Conservation (phyloP, 805 yeast genomes). For the Citeromyces nyonsensis region DNA sequence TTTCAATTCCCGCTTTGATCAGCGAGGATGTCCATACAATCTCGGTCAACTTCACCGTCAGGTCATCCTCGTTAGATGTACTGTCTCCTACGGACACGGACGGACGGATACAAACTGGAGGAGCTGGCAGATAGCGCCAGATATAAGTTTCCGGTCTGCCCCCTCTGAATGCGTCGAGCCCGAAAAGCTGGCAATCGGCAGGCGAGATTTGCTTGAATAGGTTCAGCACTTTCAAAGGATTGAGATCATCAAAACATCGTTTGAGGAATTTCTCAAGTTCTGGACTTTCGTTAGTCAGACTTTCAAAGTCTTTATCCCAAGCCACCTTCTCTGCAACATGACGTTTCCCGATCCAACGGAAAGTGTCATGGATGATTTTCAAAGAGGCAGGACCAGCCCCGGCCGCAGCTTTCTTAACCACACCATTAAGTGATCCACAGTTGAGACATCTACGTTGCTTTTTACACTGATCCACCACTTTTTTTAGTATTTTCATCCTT, state of each 20-base stretch:
- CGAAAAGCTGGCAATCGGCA: conserved; percentile 82
- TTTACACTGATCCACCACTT: conserved; percentile 81
- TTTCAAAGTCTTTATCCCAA: conserved; percentile 81
- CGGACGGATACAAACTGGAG: conserved; percentile 97
- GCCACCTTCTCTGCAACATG: conserved; percentile 67
- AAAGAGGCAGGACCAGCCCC: conserved; percentile 89
- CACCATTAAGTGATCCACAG: conserved; percentile 89
- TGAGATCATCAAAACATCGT: conserved; percentile 83
- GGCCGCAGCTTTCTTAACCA: conserved; percentile 88
- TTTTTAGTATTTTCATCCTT: conserved; percentile 78
- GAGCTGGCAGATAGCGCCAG: conserved; percentile 96
- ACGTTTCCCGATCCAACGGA: conserved; percentile 90
- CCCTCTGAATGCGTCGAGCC: conserved; percentile 73
- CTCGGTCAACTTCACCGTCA: conserved; percentile 90
- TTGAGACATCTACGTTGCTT: conserved; percentile 83
- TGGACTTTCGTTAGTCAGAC: conserved; percentile 61
- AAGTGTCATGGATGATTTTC: conserved; percentile 90
- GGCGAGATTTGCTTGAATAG: conserved; percentile 78
- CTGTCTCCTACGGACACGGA: conserved; percentile 87
- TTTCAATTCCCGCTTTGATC: conserved; percentile 88
- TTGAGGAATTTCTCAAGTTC: conserved; percentile 80
- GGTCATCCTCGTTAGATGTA: conserved; percentile 92
- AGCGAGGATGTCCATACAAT: conserved; percentile 94
- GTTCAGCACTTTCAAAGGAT: conserved; percentile 79
- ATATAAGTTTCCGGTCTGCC: conserved; percentile 94